Base-by-base conservation (phyloP, 257 asterid species). In the Ilex asprella region DNA sequence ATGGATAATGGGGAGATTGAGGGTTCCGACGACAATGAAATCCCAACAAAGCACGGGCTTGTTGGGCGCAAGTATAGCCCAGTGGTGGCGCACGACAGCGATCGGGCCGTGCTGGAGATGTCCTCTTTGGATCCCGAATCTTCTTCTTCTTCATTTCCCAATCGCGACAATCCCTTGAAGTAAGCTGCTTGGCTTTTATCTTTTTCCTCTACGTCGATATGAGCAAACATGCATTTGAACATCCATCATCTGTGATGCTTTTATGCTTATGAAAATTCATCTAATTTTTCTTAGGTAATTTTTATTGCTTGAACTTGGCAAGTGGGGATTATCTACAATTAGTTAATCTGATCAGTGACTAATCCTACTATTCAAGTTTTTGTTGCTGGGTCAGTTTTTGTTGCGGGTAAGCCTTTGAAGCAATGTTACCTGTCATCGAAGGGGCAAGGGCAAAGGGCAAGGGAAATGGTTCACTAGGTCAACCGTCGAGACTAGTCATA, bases 71-170 rank as follows among this genome's bases (percentile, higher is more conserved):
- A 81, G 77, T 85, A 85, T 78, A 72, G 78, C 55, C 89, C 94
- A 16, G 89, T 85, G 2, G 82, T 82, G 67, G 94, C 94, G 9
- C 84, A 85, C 57, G 87, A 85, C 64, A 61, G 73, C 32, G 86
- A 84, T 78, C 86, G 86, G 32, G 94, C 90, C 54, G 82, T 80
- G 50, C 67, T 82, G 11, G 89, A 85, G 81, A 85, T 85, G 87
- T 75, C 94, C 30, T 75, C 87, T 12, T 68, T 82, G 64, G 84
- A 81, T 70, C 94, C 85, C 12, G 63, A 60, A 16, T 75, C 88
- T 65, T 79, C 86, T 15, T 73, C 86, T 39, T 75, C 68, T 63
- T 69, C 83, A 21, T 62, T 61, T 16, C 62, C 64, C 35, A 30
- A 43, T 41, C 72, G 66, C 15, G 60, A 57, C 65, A 75, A 84